Percentiles rank a stretch among this genome's conserved stretches.
These are phyloP conservation scores for Apiospora rasikravindrae DNA, from an alignment of 2,329 filamentous ascomycete species.

Conservation along the genomic window DNA sequence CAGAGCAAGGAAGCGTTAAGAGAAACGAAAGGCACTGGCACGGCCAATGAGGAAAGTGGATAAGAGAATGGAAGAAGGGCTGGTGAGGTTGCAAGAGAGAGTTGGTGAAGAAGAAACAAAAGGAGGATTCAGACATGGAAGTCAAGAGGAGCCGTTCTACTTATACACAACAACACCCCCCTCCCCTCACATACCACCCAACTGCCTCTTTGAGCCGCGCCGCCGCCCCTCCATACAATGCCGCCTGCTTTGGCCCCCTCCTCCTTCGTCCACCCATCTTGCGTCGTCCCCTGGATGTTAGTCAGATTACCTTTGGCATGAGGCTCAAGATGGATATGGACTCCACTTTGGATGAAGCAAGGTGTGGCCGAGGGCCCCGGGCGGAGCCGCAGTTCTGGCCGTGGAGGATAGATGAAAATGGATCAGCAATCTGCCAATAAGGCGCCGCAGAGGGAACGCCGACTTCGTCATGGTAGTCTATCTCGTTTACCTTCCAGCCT, in stretches of 20 bases:
- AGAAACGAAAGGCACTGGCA: constrained; percentile 18
- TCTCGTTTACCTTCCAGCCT: not conserved
- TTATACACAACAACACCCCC: constrained; percentile 14
- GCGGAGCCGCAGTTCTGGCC: not conserved
- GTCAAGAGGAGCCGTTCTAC: not conserved
- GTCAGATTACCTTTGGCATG: constrained; percentile 3
- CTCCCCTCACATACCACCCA: not conserved
- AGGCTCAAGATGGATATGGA: not conserved
- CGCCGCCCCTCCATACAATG: not conserved
- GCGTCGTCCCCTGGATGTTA: not conserved
- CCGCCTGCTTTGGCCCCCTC: not conserved
- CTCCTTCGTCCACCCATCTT: not conserved
- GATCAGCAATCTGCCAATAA: not conserved
- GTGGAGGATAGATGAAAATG: constrained; percentile 8
- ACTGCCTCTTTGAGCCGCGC: not conserved
- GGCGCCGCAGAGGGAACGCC: not conserved
- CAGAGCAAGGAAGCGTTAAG: not conserved
- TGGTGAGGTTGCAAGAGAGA: not conserved
- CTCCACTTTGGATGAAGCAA: not conserved
- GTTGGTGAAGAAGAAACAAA: constrained; percentile 3
- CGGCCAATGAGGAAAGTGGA: constrained; percentile 9
- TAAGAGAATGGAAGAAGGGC: not conserved
- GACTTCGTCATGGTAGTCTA: not conserved
- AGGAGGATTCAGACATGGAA: not conserved
- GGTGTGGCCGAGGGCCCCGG: constrained; percentile 5